Evolutionary conservation across 345 rosid genomes (phyloP).

Genomic region (Ceriops zippeliana): DNA sequence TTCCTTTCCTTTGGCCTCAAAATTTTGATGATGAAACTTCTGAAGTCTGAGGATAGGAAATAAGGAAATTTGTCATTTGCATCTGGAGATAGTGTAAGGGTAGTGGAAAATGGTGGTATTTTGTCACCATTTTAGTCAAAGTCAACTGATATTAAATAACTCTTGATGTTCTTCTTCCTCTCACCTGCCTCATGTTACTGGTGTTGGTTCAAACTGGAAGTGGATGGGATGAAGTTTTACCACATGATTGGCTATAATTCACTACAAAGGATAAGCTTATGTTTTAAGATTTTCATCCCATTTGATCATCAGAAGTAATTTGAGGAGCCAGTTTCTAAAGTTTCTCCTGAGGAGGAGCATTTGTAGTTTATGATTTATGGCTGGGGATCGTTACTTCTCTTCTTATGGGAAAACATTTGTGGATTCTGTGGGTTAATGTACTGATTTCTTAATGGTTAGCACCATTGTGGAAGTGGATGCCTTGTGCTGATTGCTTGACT

Average conservation of each 20-base stretch:
- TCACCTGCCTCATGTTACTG: background rate
- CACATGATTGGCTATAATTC: too few species aligned
- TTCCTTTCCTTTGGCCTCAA: background rate
- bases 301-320: constrained; percentile 6
- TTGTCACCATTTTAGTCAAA: too few species aligned
- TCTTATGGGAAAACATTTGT: background rate
- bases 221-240: background rate
- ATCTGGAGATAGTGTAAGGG: too few species aligned
- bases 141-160: too few species aligned
- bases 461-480: constrained; percentile 13
- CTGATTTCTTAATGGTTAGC: background rate
- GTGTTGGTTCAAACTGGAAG: background rate
- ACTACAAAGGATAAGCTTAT: constrained; percentile 3
- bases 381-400: constrained; percentile 9
- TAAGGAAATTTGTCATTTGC: background rate
- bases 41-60: background rate
- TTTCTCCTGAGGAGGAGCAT: background rate
- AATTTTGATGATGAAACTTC: background rate
- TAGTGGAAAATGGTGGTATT: too few species aligned
- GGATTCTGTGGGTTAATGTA: too few species aligned
- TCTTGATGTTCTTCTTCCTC: background rate
- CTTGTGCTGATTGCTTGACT: constrained; percentile 8
- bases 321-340: background rate
- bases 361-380: background rate
- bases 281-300: constrained; percentile 4